Evolutionary conservation across 2,329 filamentous ascomycete genomes (phyloP).

Genomic region (Colletotrichum shisoi): DNA sequence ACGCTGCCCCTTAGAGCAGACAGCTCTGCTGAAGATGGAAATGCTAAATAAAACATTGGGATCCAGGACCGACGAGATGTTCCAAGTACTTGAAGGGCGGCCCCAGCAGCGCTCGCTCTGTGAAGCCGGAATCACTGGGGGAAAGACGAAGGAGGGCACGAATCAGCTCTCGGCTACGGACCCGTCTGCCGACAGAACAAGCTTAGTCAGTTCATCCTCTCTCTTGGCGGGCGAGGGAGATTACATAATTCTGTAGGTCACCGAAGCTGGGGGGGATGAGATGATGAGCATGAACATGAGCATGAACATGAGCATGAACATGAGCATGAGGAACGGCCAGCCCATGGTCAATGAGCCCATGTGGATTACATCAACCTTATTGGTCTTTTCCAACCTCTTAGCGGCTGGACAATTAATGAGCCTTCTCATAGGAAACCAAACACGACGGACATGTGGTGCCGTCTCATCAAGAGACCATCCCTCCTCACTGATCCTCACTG

Average conservation of each 20-base stretch:
- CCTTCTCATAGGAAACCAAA: too few species aligned
- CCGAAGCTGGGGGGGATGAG: neutral
- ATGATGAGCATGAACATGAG: too few species aligned
- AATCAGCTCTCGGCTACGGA: constrained; percentile 35
- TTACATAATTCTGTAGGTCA: constrained; percentile 26
- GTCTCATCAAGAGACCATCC: neutral
- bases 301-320: neutral
- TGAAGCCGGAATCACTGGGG: constrained; percentile 37
- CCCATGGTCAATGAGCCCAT: neutral
- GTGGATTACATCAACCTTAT: neutral
- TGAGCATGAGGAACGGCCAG: too few species aligned
- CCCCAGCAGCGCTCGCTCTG: constrained; percentile 13
- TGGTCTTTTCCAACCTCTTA: neutral
- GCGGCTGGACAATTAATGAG: neutral
- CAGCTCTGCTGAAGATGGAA: constrained; percentile 39
- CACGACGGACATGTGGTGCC: too few species aligned
- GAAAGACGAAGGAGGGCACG: constrained; percentile 37
- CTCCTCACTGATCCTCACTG: too few species aligned
- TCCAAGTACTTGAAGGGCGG: constrained; percentile 26
- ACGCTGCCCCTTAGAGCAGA: constrained; percentile 37
- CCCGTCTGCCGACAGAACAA: constrained; percentile 26
- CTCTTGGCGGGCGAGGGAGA: constrained; percentile 29
- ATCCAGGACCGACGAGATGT: constrained; percentile 29
- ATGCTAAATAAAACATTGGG: constrained; percentile 30
- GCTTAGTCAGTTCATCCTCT: constrained; percentile 29